phyloP scores from a whole-genome alignment of 1,284 basidiomycete genomes.

The Chalciporus sp. region DNA sequence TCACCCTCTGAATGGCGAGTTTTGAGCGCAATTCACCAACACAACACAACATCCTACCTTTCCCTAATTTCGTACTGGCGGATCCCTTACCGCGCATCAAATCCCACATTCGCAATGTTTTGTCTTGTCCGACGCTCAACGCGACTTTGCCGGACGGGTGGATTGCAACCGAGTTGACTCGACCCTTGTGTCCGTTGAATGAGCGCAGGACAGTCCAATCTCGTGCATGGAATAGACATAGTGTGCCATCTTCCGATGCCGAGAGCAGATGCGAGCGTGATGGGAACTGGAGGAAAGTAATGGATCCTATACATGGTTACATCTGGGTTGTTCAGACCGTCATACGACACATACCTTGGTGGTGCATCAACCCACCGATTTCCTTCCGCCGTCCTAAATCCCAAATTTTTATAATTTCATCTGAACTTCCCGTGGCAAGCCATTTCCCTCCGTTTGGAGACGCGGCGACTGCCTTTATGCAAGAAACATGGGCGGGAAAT shows the following conservation, averaged over 20 bases:
- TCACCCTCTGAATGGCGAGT: conserved; percentile 70
- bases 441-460: conserved; percentile 90
- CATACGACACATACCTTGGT: conserved; percentile 69
- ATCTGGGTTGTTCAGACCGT: not conserved
- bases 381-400: conserved; percentile 89
- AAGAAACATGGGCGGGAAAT: conserved; percentile 95
- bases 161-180: conserved; percentile 87
- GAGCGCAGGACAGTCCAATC: conserved; percentile 92
- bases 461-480: conserved; percentile 86
- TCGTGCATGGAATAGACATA: conserved; percentile 88
- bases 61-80: conserved; percentile 85
- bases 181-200: conserved; percentile 91
- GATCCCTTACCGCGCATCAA: conserved; percentile 92
- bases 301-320: conserved; percentile 62
- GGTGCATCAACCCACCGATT: conserved; percentile 90
- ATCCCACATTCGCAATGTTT: conserved; percentile 96
- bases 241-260: conserved; percentile 86
- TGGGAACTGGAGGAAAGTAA: conserved; percentile 88
- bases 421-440: conserved; percentile 92
- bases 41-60: conserved; percentile 54
- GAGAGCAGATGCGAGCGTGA: conserved; percentile 88
- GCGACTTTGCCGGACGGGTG: conserved; percentile 93
- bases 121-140: conserved; percentile 88
- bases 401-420: conserved; percentile 98
- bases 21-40: conserved; percentile 10